phyloP scores from a whole-genome alignment of 2,329 filamentous ascomycete genomes.

The Epichloe scottii region DNA sequence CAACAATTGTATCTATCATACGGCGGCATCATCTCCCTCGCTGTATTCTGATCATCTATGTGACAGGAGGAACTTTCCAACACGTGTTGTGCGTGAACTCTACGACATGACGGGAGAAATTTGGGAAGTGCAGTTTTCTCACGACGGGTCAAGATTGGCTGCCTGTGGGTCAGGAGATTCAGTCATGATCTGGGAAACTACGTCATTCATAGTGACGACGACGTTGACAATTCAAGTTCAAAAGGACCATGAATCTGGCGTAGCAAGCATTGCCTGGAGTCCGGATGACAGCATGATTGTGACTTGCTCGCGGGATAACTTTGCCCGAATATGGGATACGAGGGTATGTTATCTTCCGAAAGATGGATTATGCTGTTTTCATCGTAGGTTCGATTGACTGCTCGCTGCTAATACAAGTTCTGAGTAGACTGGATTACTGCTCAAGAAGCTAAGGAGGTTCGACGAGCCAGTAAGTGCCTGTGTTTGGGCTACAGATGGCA shows the following conservation, averaged over 20 bases:
- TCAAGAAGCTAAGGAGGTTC: slow-evolving; percentile 56
- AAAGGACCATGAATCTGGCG: slow-evolving; percentile 51
- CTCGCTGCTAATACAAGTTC: not conserved
- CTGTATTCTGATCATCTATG: slow-evolving; percentile 84
- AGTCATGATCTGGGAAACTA: slow-evolving; percentile 73
- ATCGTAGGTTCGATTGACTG: not conserved
- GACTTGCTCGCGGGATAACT: slow-evolving; percentile 65
- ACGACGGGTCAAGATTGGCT: slow-evolving; percentile 71
- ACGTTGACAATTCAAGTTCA: slow-evolving; percentile 30
- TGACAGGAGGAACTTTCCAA: slow-evolving; percentile 67
- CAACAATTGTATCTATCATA: slow-evolving; percentile 77
- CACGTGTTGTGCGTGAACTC: slow-evolving; percentile 57
- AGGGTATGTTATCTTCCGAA: slow-evolving; percentile 34
- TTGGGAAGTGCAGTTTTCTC: slow-evolving; percentile 84
- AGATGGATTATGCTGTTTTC: not conserved
- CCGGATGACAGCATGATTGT: slow-evolving; percentile 80
- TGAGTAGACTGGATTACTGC: slow-evolving; percentile 45
- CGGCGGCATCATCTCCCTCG: slow-evolving; percentile 63
- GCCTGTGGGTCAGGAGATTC: slow-evolving; percentile 65
- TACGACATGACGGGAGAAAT: slow-evolving; percentile 68
- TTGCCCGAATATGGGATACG: slow-evolving; percentile 64
- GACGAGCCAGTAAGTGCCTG: slow-evolving; percentile 79
- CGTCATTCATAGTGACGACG: slow-evolving; percentile 52
- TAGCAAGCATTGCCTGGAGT: slow-evolving; percentile 80
- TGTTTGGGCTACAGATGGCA: slow-evolving; percentile 73